A percentile compares a stretch with the other conserved stretches of the same genome.
phyloP scores from a whole-genome alignment of 345 rosid genomes.

The Erucastrum elatum region DNA sequence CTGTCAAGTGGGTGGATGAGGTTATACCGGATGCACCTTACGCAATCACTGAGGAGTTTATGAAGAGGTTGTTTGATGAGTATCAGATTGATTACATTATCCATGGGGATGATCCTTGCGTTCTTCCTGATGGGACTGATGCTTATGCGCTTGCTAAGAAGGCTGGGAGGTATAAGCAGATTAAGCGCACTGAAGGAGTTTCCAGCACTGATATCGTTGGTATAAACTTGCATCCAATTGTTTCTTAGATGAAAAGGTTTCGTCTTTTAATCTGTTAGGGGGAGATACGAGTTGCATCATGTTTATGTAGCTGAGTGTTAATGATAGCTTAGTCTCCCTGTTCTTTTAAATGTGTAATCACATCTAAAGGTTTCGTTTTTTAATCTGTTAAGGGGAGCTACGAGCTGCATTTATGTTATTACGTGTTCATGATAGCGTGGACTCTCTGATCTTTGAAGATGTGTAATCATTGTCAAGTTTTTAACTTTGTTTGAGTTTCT shows the following conservation, averaged over 20 bases:
- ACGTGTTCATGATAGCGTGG: background rate
- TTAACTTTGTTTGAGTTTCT: background rate
- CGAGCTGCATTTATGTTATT: background rate
- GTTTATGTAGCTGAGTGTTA: background rate
- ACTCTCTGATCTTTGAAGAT: background rate
- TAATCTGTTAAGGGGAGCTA: background rate
- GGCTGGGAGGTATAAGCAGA: conserved; percentile 93
- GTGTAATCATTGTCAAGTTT: too few species aligned
- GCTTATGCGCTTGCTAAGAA: conserved; percentile 89
- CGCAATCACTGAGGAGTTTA: conserved; percentile 82
- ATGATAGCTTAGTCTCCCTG: background rate
- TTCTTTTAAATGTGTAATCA: background rate
- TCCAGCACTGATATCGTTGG: conserved; percentile 99
- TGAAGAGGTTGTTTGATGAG: conserved; percentile 78
- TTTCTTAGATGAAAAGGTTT: background rate
- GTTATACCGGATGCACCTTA: conserved; percentile 88
- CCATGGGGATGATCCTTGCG: conserved; percentile 97
- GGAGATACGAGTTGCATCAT: background rate
- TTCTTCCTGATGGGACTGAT: conserved; percentile 96
- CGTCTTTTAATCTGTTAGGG: background rate
- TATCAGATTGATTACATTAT: conserved; percentile 83
- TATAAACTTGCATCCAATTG: conserved; percentile 24
- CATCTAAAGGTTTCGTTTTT: background rate
- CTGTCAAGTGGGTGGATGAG: conserved; percentile 96
- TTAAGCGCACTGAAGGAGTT: conserved; percentile 96